Evolutionary conservation across 139 green algal species (phyloP).

Genomic region (Pleodorina starrii): DNA sequence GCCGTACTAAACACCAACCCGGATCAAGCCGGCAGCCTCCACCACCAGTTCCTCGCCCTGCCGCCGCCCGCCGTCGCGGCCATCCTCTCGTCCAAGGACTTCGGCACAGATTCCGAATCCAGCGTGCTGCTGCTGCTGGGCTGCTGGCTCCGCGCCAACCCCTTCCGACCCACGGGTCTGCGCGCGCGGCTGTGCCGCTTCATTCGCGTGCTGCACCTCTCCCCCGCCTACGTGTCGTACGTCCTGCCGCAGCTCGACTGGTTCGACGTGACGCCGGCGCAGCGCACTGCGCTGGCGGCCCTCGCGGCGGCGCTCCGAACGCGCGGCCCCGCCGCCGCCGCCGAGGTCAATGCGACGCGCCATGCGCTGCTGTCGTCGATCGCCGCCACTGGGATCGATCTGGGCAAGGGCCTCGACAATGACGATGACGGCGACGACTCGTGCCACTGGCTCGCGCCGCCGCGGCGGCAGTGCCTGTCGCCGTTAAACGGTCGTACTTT

Average conservation of each 20-base stretch:
- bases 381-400: neutral
- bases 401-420: neutral
- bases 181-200: neutral
- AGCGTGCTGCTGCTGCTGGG: constrained; percentile 22
- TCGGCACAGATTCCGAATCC: constrained; percentile 1
- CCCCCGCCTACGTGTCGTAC: neutral
- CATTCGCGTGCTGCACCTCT: neutral
- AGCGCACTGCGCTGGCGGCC: neutral
- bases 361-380: neutral
- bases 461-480: neutral
- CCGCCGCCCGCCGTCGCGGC: neutral
- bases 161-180: neutral
- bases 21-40: neutral
- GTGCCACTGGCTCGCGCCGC: neutral
- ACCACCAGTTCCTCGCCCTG: neutral
- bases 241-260: neutral
- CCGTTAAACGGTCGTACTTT: neutral
- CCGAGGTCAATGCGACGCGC: too few relatives aligned
- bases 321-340: too few relatives aligned
- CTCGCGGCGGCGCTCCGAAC: neutral
- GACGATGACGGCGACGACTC: too few relatives aligned
- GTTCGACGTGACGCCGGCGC: neutral
- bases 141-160: neutral
- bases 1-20: neutral
- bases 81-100: neutral